Evolutionary conservation across 2,329 filamentous ascomycete species (phyloP), one percentile per base, ranked within the genome.

Genomic region (Aspergillus sp.): DNA sequence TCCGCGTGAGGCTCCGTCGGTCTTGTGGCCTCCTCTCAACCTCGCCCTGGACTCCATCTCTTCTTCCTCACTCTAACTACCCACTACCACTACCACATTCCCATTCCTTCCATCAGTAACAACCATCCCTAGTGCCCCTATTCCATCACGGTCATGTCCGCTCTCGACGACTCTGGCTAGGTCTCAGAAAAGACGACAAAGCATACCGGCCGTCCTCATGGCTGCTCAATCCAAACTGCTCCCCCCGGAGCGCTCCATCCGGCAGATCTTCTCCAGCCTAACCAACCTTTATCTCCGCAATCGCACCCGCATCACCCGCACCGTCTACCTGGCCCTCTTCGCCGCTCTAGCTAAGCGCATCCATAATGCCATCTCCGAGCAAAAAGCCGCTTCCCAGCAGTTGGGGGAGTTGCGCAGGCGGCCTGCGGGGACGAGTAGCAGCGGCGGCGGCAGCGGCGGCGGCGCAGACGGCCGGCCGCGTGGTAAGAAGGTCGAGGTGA

Each of bases 331-430:
- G 52, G 83, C 88, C 29, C 78, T 96, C 56, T 81, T 91, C 57
- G 72, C 91, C 56, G 82, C 88, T 42, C 80, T 95, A 50, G 76
- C 84, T 50, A 90, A 94, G 67, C 88, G 93, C 59, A 83, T 97
- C 46, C 88, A 90, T 58, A 83, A 88, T 78, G 90, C 91, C 58
- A 85, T 97, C 62, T 83, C 86, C 49, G 90, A 96, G 66, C 93
- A 97, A 67, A 95, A 94, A 67, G 86, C 87, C 10, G 87, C 88
- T 2, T 85, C 86, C 1, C 74, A 74, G 44, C 80, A 84, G 51
- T 82, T 86, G 49, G 79, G 81, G 4, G 79, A 81, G 55, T 60
- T 77, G 64, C 67, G 81, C 62, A 60, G 78, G 68, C 59, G 81
- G 66, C 56, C 77, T 19, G 19, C 19, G 63, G 61, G 72, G 60